A percentile compares a stretch with the other conserved stretches of the same genome.
Evolutionary conservation across 2,329 filamentous ascomycete genomes (phyloP).

Genomic region (Lachnellula willkommii): DNA sequence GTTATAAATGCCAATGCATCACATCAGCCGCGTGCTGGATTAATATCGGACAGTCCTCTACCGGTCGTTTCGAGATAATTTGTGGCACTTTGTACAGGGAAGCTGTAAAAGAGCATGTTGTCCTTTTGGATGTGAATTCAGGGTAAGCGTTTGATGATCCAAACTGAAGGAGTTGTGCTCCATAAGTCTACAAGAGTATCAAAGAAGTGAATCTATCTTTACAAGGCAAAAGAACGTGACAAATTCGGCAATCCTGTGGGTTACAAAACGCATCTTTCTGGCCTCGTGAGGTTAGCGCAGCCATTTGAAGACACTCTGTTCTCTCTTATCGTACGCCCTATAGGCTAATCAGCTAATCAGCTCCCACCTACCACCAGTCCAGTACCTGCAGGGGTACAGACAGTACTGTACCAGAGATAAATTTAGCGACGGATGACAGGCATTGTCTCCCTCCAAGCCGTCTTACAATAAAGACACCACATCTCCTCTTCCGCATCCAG

Average conservation of each 20-base stretch:
- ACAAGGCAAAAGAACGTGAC: too few species aligned
- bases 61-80: not conserved
- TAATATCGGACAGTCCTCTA: not conserved
- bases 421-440: constrained; percentile 5
- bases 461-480: constrained; percentile 21
- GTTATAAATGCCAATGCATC: not conserved
- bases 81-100: not conserved
- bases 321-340: constrained; percentile 6
- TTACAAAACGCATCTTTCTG: not conserved
- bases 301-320: constrained; percentile 14
- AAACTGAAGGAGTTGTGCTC: too few species aligned
- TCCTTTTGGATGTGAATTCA: not conserved
- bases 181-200: too few species aligned
- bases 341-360: not conserved
- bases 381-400: not conserved
- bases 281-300: not conserved
- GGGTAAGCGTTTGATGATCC: not conserved
- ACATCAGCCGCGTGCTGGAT: not conserved
- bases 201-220: too few species aligned
- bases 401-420: not conserved
- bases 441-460: not conserved
- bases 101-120: not conserved
- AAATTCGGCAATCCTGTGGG: too few species aligned
- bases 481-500: constrained; percentile 19
- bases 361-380: too few species aligned